Conservation (phyloP, 2,329 filamentous ascomycete genomes). For the Clarireedia sp. region DNA sequence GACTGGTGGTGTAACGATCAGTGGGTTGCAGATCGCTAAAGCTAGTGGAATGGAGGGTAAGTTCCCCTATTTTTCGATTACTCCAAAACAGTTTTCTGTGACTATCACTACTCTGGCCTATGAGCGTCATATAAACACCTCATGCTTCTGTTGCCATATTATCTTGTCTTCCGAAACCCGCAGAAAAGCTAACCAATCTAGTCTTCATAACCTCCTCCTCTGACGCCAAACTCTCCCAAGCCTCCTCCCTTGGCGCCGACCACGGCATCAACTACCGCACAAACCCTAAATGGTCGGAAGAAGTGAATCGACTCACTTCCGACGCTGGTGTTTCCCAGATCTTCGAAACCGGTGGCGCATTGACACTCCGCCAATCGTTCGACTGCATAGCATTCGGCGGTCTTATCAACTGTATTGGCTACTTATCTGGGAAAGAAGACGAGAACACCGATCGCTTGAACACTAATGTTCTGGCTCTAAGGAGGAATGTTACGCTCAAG, state of each 20-base stretch:
- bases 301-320: conserved; percentile 39
- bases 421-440: conserved; percentile 47
- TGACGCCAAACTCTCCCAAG: conserved; percentile 41
- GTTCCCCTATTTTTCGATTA: conserved; percentile 7
- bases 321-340: conserved; percentile 44
- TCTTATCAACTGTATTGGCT: conserved; percentile 44
- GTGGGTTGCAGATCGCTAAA: conserved; percentile 46
- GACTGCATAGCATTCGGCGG: conserved; percentile 47
- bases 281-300: conserved; percentile 42
- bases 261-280: conserved; percentile 46
- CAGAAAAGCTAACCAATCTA: conserved; percentile 24
- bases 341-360: conserved; percentile 46
- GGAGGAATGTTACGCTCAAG: conserved; percentile 39
- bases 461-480: conserved; percentile 48
- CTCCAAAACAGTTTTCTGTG: neutral
- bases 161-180: conserved; percentile 14
- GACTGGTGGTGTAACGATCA: conserved; percentile 45
- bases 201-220: conserved; percentile 48
- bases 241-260: conserved; percentile 42
- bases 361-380: conserved; percentile 45
- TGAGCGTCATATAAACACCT: neutral
- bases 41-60: conserved; percentile 41
- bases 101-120: neutral
- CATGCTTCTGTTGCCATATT: neutral
- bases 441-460: conserved; percentile 46